Base-by-base conservation (phyloP, 345 rosid genomes). In the Syzygium aromaticum region DNA sequence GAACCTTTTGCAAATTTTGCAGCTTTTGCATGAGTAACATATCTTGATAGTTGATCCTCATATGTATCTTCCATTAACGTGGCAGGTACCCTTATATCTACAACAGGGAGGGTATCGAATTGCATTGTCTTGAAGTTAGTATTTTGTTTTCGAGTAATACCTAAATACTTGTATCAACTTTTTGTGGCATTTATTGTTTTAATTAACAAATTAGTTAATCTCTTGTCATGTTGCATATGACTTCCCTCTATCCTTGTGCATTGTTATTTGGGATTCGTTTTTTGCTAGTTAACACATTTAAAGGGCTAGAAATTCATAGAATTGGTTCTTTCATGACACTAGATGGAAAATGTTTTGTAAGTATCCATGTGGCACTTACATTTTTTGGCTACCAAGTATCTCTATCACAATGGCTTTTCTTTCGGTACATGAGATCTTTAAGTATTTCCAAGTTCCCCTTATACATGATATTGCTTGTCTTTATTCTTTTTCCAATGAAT, bases 81-180 rank as follows among this genome's bases (percentile, higher is more conserved):
- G 84, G 86, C 93, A 96, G 99, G 95, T 95, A 97, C 88, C 90
- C 96, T 25, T 97, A 95, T 87, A 95, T 97, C 17, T 98, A 98
- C 89, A 91, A 92, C 85, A 92, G 93, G 84, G 95, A 96, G 84
- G 99, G 99, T 77, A 91, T 90, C 5, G 99, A 98, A 89, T 93
- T 95, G 89, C 99, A 94, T 87, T 98, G 99, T 93, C 89, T 98
- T 89, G 94, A 94, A 97, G 99, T 96, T 77, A 92, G 94, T 86
- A 10, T 40, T 33, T 19, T 28, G 40, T 84, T 53, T n/a, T 77
- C 4, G 52, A 14, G 38, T 54, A 84, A 84, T 54, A 46, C 33
- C 85, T 84, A 49, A 17, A 52, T 25, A 84, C 16, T 19, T 78
- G 25, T 78, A 40, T 78, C 56, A 46, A 46, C 52, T 51, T 83